Evolutionary conservation across 257 asterid species (phyloP).

Genomic region (Solanum stenotomum): DNA sequence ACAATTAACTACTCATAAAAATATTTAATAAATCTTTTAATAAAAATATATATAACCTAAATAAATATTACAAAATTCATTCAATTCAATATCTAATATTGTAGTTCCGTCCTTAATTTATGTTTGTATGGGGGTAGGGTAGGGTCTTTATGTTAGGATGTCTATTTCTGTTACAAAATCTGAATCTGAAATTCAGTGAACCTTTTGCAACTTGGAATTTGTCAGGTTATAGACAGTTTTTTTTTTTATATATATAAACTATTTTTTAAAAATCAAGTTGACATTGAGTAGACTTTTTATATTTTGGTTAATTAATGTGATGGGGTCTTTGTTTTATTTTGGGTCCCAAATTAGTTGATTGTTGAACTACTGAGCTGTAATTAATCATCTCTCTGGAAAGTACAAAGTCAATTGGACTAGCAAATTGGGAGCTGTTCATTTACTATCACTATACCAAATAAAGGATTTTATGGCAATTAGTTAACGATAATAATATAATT

Average conservation of each 20-base stretch:
- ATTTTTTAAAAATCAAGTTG: not conserved
- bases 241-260: not conserved
- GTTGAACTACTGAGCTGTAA: not conserved
- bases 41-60: not conserved
- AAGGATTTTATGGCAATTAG: not conserved
- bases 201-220: not conserved
- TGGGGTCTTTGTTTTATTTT: not conserved
- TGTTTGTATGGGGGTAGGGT: not conserved
- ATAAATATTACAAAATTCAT: not conserved
- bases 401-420: not conserved
- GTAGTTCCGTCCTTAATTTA: not conserved
- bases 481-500: too few species aligned
- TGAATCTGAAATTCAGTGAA: not conserved
- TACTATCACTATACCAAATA: not conserved
- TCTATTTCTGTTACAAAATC: not conserved
- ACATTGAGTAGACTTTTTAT: not conserved
- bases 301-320: not conserved
- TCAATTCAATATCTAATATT: not conserved
- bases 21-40: not conserved
- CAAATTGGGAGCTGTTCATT: not conserved
- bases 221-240: not conserved
- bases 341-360: not conserved
- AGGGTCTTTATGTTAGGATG: not conserved
- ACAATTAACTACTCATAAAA: not conserved
- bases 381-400: not conserved